phyloP scores from a whole-genome alignment of 2,329 filamentous ascomycete species.

The Sporothrix phasma region DNA sequence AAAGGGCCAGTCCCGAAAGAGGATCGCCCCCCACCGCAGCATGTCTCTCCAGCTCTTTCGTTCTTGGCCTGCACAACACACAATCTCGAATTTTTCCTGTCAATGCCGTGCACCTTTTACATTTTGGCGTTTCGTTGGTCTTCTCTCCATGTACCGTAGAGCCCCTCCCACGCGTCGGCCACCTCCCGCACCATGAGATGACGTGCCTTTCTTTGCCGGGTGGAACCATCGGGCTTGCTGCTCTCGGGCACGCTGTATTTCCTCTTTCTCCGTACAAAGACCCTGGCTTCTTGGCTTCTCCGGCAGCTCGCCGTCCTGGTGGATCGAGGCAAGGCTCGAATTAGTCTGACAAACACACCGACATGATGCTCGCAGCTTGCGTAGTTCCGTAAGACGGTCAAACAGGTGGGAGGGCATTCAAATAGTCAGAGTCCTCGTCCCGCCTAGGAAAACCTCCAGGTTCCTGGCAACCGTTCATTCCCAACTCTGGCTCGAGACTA shows the following conservation, averaged over 20 bases:
- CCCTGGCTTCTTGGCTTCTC: not conserved
- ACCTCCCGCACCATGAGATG: not conserved
- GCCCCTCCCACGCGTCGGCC: not conserved
- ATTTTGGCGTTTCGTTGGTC: not conserved
- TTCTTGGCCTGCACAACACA: not conserved
- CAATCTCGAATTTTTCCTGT: not conserved
- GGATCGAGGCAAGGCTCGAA: not conserved
- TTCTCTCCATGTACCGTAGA: not conserved
- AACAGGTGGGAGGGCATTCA: not conserved
- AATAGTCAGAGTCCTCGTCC: not conserved
- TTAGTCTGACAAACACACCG: not conserved
- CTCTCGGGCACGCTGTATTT: not conserved
- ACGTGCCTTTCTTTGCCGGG: not conserved
- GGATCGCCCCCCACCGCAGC: not conserved
- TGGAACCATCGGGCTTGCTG: not conserved
- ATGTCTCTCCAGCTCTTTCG: not conserved
- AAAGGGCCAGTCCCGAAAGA: not conserved
- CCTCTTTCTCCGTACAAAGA: not conserved
- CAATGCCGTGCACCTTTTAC: not conserved
- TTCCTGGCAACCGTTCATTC: not conserved
- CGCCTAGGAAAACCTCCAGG: not conserved
- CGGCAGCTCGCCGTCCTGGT: slow-evolving; percentile 14
- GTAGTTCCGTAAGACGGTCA: not conserved
- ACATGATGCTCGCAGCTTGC: not conserved
- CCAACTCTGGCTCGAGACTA: no score